Evolutionary conservation across 441 rosid genomes (phyloP), one percentile per base, ranked within the genome.

Genomic region (Gossypium schwendimanii): DNA sequence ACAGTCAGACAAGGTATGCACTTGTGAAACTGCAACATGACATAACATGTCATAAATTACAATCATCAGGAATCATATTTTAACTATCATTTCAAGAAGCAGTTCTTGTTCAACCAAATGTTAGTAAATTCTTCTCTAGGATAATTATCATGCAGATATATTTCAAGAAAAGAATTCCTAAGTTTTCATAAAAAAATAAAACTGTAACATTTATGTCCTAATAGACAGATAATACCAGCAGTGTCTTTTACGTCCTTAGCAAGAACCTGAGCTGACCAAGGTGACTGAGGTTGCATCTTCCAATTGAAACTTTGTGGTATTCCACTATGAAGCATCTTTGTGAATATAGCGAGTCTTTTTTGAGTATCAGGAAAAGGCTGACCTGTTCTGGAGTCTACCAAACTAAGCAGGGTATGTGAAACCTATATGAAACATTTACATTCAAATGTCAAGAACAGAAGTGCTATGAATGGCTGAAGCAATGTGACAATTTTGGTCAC

Each of bases 351-450:
- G 54, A 93, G 83, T 83, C 99, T 87, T 81, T 80, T 84, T 57
- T 45, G 84, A 72, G 90, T 79, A 47, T 86, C 91, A 60, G 86
- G 71, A 76, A 87, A 80, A 70, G 96, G 92, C 84, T 83, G 94
- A 50, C 89, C 84, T 45, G 91, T 87, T 89, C 73, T 81, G 18
- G 94, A 79, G 84, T 93, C 95, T 66, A 93, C 83, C 89, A 95
- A 84, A 84, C 92, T 89, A 64, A 95, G 99, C 80, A 95, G 90
- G 54, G 99, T 93, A 80, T 95, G 99, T 69, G 99, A 91, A 24
- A 90, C 97, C 99, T 95, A 79, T 78, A 82, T 39, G 72, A 61
- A 81, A 60, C 67, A 84, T 64, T 60, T 73, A 28, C 62, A 69
- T 41, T 85, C 71, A 82, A 82, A 49, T 17, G 18, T 60, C 47